These are phyloP conservation scores for Huntiella bhutanensis DNA, from an alignment of 2,329 filamentous ascomycete genomes.

Conservation along the genomic window DNA sequence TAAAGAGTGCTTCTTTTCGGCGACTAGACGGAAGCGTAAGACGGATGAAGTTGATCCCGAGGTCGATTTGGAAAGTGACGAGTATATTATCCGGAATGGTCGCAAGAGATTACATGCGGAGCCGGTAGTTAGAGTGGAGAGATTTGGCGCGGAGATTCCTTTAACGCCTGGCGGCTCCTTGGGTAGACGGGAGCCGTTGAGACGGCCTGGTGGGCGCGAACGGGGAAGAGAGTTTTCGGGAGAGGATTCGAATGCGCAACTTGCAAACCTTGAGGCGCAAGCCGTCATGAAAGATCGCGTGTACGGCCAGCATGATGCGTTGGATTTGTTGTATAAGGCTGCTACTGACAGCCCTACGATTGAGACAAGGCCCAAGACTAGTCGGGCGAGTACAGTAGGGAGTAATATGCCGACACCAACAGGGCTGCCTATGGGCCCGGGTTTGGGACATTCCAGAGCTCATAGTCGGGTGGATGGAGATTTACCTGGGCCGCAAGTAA, in stretches of 20 bases:
- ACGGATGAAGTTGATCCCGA: constrained; percentile 32
- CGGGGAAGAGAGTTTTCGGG: constrained; percentile 13
- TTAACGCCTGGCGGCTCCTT: constrained; percentile 46
- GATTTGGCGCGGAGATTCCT: constrained; percentile 32
- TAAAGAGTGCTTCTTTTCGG: constrained; percentile 94
- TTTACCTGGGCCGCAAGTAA: constrained; percentile 8
- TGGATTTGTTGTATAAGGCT: constrained; percentile 81
- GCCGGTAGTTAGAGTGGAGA: constrained; percentile 20
- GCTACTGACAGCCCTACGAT: constrained; percentile 36
- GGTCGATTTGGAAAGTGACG: constrained; percentile 32
- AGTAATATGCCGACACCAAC: constrained; percentile 4
- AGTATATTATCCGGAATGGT: constrained; percentile 55
- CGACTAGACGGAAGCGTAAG: constrained; percentile 83
- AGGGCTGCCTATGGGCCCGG: background rate
- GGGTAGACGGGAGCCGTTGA: constrained; percentile 46
- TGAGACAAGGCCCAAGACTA: constrained; percentile 11
- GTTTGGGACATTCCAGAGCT: constrained; percentile 1
- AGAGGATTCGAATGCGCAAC: constrained; percentile 39
- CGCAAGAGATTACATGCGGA: constrained; percentile 40
- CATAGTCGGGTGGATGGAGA: constrained; percentile 2
- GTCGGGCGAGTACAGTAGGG: constrained; percentile 5
- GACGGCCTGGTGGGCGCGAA: constrained; percentile 30
- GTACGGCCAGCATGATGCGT: constrained; percentile 79
- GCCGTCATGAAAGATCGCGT: constrained; percentile 51
- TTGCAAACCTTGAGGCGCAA: constrained; percentile 47